Evolutionary conservation across 2,329 filamentous ascomycete species (phyloP).

Genomic region (Hortaea werneckii): DNA sequence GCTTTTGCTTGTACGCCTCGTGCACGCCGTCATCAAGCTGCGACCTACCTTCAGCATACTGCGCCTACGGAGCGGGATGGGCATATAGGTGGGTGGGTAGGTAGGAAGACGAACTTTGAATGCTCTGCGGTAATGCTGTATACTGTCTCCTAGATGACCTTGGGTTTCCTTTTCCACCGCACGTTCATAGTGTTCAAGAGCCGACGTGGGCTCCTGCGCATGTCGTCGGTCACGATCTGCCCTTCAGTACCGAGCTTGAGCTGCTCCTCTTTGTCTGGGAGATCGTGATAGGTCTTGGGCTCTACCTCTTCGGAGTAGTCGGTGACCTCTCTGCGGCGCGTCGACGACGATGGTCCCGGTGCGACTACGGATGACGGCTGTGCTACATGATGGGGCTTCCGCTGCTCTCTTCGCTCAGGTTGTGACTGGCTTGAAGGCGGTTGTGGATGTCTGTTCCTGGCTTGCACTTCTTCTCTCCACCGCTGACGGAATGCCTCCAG

Average conservation of each 20-base stretch:
- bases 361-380: slow-evolving; percentile 6
- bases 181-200: slow-evolving; percentile 84
- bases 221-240: slow-evolving; percentile 26
- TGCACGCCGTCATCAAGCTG: slow-evolving; percentile 80
- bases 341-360: slow-evolving; percentile 6
- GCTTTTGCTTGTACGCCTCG: slow-evolving; percentile 77
- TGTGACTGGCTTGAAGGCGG: too few species aligned
- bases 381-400: slow-evolving; percentile 2
- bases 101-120: slow-evolving; percentile 54
- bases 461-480: slow-evolving; percentile 73
- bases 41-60: slow-evolving; percentile 21
- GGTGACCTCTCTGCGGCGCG: slow-evolving; percentile 20
- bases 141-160: slow-evolving; percentile 79
- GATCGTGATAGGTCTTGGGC: slow-evolving; percentile 34
- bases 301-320: slow-evolving; percentile 29
- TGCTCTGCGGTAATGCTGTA: slow-evolving; percentile 79
- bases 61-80: not conserved
- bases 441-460: slow-evolving; percentile 31
- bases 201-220: slow-evolving; percentile 53
- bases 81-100: not conserved
- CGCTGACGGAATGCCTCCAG: slow-evolving; percentile 76
- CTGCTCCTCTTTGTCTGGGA: slow-evolving; percentile 37
- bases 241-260: slow-evolving; percentile 31
- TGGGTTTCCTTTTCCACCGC: slow-evolving; percentile 81
- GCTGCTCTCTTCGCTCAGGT: slow-evolving; percentile 2